A percentile compares a stretch with the other conserved stretches of the same genome.
phyloP scores from a whole-genome alignment of 208 protist species.

The Trypanosoma caninum region DNA sequence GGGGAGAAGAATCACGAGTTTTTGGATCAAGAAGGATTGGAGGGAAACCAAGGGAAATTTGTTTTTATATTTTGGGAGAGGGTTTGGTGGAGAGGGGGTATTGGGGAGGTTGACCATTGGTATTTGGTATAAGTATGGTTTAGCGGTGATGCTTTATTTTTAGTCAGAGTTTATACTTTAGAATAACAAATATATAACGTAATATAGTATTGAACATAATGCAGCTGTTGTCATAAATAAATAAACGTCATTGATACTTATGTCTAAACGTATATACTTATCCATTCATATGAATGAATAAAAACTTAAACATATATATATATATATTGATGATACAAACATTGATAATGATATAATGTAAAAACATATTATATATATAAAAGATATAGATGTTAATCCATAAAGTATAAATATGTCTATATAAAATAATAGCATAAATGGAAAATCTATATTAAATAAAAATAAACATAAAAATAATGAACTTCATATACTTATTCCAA shows the following conservation, averaged over 20 bases:
- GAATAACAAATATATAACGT: slow-evolving; percentile 80
- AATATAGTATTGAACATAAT: slow-evolving; percentile 51
- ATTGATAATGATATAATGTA: slow-evolving; percentile 60
- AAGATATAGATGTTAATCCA: slow-evolving; percentile 74
- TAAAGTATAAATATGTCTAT: slow-evolving; percentile 85
- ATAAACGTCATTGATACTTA: slow-evolving; percentile 54
- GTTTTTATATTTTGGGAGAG: slow-evolving; percentile 8
- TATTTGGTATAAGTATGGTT: slow-evolving; percentile 14
- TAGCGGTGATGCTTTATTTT: slow-evolving; percentile 4
- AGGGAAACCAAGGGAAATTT: neutral
- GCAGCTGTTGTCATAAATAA: slow-evolving; percentile 30
- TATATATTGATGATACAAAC: slow-evolving; percentile 50
- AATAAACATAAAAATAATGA: slow-evolving; percentile 72
- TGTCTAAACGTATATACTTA: slow-evolving; percentile 48
- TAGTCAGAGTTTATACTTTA: slow-evolving; percentile 23
- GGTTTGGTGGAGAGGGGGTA: neutral
- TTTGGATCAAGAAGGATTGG: slow-evolving; percentile 15
- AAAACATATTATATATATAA: slow-evolving; percentile 75
- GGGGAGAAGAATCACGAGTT: slow-evolving; percentile 25
- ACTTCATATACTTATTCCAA: slow-evolving; percentile 68
- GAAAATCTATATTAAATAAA: slow-evolving; percentile 75
- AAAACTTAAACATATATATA: slow-evolving; percentile 56
- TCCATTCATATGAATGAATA: slow-evolving; percentile 52
- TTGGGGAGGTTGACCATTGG: slow-evolving; percentile 11
- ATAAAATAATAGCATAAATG: slow-evolving; percentile 83